A percentile compares a stretch with the other conserved stretches of the same genome.
Conservation (phyloP, 768 basidiomycete species). For the Pleurotus salmoneostramineus region DNA sequence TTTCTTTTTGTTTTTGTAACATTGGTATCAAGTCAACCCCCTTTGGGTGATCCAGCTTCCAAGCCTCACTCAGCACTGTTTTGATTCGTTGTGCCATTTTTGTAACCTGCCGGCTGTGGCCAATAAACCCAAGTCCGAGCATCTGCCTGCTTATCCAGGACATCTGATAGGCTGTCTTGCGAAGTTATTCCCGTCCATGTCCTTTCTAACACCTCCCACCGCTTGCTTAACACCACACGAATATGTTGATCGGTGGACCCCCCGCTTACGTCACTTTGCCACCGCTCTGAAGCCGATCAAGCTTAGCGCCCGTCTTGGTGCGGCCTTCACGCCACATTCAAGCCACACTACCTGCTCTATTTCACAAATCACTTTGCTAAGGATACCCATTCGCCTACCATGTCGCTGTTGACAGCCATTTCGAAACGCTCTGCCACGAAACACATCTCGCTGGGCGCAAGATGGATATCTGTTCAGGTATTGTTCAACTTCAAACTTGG, state of each 20-base stretch:
- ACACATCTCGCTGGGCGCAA: constrained; percentile 25
- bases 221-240: not conserved
- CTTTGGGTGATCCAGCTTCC: too few relatives aligned
- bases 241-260: constrained; percentile 10
- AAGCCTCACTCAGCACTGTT: too few relatives aligned
- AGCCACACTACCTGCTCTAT: not conserved
- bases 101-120: too few relatives aligned
- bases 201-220: not conserved
- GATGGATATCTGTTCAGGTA: constrained; percentile 66
- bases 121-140: too few relatives aligned
- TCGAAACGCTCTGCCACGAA: constrained; percentile 24
- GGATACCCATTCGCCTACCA: constrained; percentile 9
- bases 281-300: constrained; percentile 8
- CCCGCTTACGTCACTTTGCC: constrained; percentile 24
- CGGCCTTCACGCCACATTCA: not conserved
- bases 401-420: constrained; percentile 26
- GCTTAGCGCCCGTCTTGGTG: not conserved
- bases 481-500: too few relatives aligned
- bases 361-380: constrained; percentile 10
- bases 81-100: too few relatives aligned
- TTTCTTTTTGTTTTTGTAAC: not conserved
- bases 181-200: not conserved
- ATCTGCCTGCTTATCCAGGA: too few relatives aligned
- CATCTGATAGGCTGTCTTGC: too few relatives aligned
- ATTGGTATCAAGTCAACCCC: too few relatives aligned